Evolutionary conservation across 306 rosid species (phyloP).

Genomic region (Pterocarpus macrocarpus): DNA sequence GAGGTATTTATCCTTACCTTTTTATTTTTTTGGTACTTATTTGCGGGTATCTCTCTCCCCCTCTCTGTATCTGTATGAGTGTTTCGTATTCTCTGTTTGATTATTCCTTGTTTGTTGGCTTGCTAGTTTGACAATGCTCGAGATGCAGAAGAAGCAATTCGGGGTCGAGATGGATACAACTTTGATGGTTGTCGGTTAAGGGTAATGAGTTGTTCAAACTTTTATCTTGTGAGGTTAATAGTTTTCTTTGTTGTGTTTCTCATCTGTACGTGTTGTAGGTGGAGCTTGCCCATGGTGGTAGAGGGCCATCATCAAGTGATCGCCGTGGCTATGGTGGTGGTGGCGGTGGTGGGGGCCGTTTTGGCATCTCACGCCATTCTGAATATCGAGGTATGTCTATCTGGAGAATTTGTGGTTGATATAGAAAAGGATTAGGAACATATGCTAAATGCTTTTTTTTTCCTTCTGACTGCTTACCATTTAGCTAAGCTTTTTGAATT

Average conservation of each 20-base stretch:
- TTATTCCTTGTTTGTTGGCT: conserved; percentile 36
- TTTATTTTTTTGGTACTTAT: background rate
- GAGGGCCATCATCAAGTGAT: conserved; percentile 95
- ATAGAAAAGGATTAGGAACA: background rate
- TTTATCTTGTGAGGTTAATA: background rate
- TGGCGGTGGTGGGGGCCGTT: conserved; percentile 70
- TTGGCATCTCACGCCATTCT: conserved; percentile 93
- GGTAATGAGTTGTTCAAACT: conserved; percentile 53
- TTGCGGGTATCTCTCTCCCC: background rate
- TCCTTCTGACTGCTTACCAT: background rate
- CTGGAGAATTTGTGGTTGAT: background rate
- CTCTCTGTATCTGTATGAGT: background rate
- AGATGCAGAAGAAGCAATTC: conserved; percentile 96
- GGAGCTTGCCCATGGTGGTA: conserved; percentile 99
- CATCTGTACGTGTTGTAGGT: conserved; percentile 63
- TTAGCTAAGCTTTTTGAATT: conserved; percentile 13
- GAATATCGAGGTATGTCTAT: conserved; percentile 81
- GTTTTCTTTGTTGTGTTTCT: conserved; percentile 20
- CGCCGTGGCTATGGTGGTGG: conserved; percentile 85
- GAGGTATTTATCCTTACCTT: conserved; percentile 66
- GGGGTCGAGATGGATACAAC: conserved; percentile 98
- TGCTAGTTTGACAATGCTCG: conserved; percentile 92
- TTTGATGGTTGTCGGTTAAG: conserved; percentile 98
- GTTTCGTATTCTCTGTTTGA: background rate
- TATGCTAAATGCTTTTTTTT: background rate